Evolutionary conservation across 345 rosid species (phyloP), one percentile per base, ranked within the genome.

Genomic region (Anacardium occidentale): DNA sequence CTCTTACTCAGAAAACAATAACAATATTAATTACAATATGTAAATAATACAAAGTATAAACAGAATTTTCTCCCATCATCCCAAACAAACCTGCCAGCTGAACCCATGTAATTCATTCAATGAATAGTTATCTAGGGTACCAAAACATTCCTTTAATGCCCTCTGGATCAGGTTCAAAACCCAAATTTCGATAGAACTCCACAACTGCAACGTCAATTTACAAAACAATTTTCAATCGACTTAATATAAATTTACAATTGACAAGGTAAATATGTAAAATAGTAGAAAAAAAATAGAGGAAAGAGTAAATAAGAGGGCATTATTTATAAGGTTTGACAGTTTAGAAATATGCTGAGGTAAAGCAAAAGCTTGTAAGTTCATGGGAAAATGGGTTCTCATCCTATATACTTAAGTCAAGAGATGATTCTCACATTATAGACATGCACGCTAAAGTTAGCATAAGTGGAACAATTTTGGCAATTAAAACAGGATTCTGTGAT

Each of bases 71-170:
- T 18, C 60, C 60, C 59, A 4, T 18, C 26, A 70, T 53, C 56
- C 34, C 78, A 66, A 3, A 20, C 62, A 50, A 64, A 70, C 66
- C 65, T 74, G 54, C 64, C 64, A 52, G 70, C 57, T 40, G 53
- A 61, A 73, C 44, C 48, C 22, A 18, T 21, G n/a, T 71, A 26
- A 50, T 69, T 34, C 48, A 37, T 21, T 32, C 42, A 12, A 57
- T 44, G 4, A 47, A 50, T 20, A 50, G 52, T 75, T 76, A 89
- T 79, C 87, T 88, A 22, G 95, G 98, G 83, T 86, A 81, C 98
- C 97, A 94, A 81, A 94, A 94, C 98, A 94, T 94, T 61, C 98
- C 97, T 76, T 94, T 94, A 76, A 94, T 88, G 79, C 97, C 98
- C 76, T 94, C 98, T 34, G 97, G 98, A 78, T 94, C 98, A 45